phyloP scores from a whole-genome alignment of 2,329 filamentous ascomycete species.

The Cryphonectria parasitica region DNA sequence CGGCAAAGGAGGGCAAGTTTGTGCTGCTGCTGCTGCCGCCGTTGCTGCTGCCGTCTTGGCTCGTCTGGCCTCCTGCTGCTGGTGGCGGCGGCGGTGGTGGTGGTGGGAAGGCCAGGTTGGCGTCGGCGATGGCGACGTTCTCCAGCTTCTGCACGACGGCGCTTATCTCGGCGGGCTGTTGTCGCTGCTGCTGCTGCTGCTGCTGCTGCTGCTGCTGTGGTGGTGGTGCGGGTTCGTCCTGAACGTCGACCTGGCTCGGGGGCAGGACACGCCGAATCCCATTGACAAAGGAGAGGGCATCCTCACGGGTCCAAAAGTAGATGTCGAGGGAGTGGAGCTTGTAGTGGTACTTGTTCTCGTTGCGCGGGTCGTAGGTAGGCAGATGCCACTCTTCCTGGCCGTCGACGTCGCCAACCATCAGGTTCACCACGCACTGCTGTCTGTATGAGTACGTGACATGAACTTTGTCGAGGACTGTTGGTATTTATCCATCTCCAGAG shows the following conservation, averaged over 20 bases:
- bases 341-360: slow-evolving; percentile 80
- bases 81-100: slow-evolving; percentile 28
- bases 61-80: slow-evolving; percentile 7
- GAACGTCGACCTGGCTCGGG: slow-evolving; percentile 61
- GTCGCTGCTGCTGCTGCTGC: slow-evolving; percentile 40
- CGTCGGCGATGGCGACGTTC: slow-evolving; percentile 67
- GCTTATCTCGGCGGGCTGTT: slow-evolving; percentile 57
- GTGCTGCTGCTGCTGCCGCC: slow-evolving; percentile 29
- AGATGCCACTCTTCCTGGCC: slow-evolving; percentile 72
- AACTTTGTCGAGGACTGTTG: slow-evolving; percentile 65
- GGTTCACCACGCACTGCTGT: slow-evolving; percentile 71
- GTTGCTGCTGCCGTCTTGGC: background rate
- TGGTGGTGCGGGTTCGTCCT: slow-evolving; percentile 63
- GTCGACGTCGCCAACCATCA: slow-evolving; percentile 61
- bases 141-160: slow-evolving; percentile 76
- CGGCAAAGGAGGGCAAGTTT: slow-evolving; percentile 43
- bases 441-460: slow-evolving; percentile 73
- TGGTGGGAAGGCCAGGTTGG: slow-evolving; percentile 42
- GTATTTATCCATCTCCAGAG: slow-evolving; percentile 11
- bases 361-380: slow-evolving; percentile 70
- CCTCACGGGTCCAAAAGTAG: slow-evolving; percentile 78
- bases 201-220: slow-evolving; percentile 41
- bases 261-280: slow-evolving; percentile 69
- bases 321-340: slow-evolving; percentile 75
- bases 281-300: slow-evolving; percentile 72